phyloP scores from a whole-genome alignment of 768 basidiomycete species.

The Rickenella mellea region DNA sequence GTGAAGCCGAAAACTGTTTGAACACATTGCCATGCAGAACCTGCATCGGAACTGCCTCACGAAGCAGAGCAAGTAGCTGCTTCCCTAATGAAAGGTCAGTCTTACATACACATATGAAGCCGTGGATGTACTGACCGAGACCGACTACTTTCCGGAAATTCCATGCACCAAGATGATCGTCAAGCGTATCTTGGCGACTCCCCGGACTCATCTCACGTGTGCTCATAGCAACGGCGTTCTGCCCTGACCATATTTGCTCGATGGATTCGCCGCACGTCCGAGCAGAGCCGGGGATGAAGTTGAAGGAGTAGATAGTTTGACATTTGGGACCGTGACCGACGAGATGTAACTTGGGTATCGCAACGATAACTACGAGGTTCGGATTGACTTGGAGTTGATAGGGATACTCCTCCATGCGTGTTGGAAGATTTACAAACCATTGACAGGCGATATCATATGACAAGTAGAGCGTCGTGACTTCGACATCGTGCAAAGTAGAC shows the following conservation, averaged over 20 bases:
- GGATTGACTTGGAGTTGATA: conserved; percentile 1
- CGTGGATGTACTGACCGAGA: background rate
- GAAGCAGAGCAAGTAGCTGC: too few relatives aligned
- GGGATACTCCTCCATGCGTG: conserved; percentile 7
- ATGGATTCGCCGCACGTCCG: conserved; percentile 22
- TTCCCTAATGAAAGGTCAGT: too few relatives aligned
- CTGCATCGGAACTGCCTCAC: too few relatives aligned
- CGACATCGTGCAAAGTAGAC: conserved; percentile 7
- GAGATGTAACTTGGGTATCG: conserved; percentile 6
- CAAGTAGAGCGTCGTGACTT: conserved; percentile 6
- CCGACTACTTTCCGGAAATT: background rate
- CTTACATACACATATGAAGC: too few relatives aligned
- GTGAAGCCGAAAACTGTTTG: background rate
- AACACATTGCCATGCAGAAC: too few relatives aligned
- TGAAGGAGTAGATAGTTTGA: conserved; percentile 9
- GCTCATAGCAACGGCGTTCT: conserved; percentile 14
- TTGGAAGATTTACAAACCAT: conserved; percentile 11
- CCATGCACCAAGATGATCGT: background rate
- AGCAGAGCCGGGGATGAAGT: conserved; percentile 11
- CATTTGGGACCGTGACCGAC: conserved; percentile 4
- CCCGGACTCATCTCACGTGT: conserved; percentile 21
- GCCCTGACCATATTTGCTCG: conserved; percentile 17
- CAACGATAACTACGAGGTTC: background rate
- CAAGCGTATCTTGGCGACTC: conserved; percentile 12
- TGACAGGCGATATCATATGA: conserved; percentile 21